These are phyloP conservation scores for Mycena vitilis DNA, from an alignment of 768 basidiomycete genomes.

Conservation along the genomic window DNA sequence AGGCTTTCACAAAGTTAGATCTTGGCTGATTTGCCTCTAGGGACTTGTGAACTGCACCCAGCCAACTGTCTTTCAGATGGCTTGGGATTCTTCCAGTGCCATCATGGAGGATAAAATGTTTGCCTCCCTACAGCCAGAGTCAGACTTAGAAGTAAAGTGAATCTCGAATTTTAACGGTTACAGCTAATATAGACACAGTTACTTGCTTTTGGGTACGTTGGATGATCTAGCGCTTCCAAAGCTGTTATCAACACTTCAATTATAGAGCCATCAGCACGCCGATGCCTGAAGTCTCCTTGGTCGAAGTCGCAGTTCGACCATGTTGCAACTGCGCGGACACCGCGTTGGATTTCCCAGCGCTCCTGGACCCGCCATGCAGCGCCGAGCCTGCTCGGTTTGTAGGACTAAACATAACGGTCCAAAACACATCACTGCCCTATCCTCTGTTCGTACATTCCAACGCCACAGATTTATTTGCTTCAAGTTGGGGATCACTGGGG, in stretches of 20 bases:
- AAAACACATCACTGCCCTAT: not conserved
- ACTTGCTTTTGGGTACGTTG: not conserved
- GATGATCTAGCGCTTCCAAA: not conserved
- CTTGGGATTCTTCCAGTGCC: not conserved
- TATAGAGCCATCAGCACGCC: too few relatives aligned
- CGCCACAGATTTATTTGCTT: not conserved
- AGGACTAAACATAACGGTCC: not conserved
- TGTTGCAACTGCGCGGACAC: not conserved
- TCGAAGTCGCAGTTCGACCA: not conserved
- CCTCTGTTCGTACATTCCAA: not conserved
- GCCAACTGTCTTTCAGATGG: slow-evolving; percentile 9
- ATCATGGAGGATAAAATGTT: too few relatives aligned
- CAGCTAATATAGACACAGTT: not conserved
- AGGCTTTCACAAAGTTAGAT: not conserved
- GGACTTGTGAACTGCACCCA: slow-evolving; percentile 1
- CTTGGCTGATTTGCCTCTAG: slow-evolving; percentile 7
- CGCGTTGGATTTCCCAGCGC: too few relatives aligned
- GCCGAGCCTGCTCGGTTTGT: not conserved
- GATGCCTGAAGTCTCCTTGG: too few relatives aligned
- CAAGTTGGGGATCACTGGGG: not conserved
- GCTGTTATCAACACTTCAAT: not conserved
- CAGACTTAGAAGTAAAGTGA: not conserved
- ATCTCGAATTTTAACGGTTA: not conserved
- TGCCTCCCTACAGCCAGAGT: not conserved
- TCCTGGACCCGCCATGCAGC: not conserved